Percentiles rank a stretch among this genome's conserved stretches.
These are phyloP conservation scores for Podospora bellae-mahoneyi DNA, from an alignment of 495 filamentous ascomycete species.

Conservation along the genomic window DNA sequence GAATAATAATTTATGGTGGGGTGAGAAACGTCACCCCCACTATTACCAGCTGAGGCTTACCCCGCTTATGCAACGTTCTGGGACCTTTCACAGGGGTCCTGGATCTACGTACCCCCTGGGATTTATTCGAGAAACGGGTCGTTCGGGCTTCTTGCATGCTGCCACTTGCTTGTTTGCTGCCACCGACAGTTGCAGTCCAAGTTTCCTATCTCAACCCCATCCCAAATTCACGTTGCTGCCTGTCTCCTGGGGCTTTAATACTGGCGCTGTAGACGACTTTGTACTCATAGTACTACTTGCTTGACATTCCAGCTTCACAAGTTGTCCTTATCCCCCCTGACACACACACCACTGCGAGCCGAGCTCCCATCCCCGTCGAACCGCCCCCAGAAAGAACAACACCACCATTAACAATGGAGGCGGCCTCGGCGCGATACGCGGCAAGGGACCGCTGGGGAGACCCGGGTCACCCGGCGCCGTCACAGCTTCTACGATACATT, in stretches of 20 bases:
- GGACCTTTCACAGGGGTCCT: slow-evolving; percentile 5
- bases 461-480: slow-evolving; percentile 70
- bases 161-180: neutral
- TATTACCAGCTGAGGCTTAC: slow-evolving; percentile 5
- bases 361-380: neutral
- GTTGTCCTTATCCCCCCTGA: neutral
- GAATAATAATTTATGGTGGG: slow-evolving; percentile 9
- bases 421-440: slow-evolving; percentile 90
- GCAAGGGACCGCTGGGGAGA: slow-evolving; percentile 91
- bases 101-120: slow-evolving; percentile 11
- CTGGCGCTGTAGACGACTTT: neutral
- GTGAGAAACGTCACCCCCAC: slow-evolving; percentile 10
- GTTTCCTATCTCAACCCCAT: neutral
- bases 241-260: neutral
- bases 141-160: neutral
- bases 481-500: slow-evolving; percentile 91
- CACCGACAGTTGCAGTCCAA: neutral
- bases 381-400: neutral
- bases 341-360: neutral
- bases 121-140: slow-evolving; percentile 21
- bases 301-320: neutral
- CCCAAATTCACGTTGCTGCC: neutral
- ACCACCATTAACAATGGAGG: slow-evolving; percentile 62
- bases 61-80: slow-evolving; percentile 22
- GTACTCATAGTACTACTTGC: neutral